These are phyloP conservation scores for Chrysoporthe austroafricana DNA, from an alignment of 2,329 filamentous ascomycete species.

Conservation along the genomic window DNA sequence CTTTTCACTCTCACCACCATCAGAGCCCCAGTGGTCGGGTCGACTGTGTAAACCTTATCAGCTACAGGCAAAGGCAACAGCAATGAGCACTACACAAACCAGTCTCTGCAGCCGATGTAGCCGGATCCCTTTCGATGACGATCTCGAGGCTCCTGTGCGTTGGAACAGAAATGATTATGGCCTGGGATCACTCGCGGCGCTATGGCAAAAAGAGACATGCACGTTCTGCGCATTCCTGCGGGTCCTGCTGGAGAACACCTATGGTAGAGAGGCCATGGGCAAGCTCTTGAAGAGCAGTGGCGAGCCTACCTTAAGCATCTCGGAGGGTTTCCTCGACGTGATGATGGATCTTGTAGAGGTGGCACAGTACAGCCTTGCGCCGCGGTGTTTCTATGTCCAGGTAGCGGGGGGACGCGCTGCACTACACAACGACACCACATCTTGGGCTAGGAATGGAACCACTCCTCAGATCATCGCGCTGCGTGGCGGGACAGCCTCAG, in stretches of 20 bases:
- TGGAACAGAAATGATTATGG: neutral
- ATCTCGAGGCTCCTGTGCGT: neutral
- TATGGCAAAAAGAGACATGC: neutral
- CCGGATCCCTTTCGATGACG: slow-evolving; percentile 1
- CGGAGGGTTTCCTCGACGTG: neutral
- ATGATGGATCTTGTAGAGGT: neutral
- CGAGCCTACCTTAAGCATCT: neutral
- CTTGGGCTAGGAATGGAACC: neutral
- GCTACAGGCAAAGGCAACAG: neutral
- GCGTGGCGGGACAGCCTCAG: neutral
- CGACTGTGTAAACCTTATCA: too few relatives aligned
- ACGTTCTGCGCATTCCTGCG: neutral
- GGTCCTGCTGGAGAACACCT: neutral
- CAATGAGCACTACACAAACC: neutral
- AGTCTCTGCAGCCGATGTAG: slow-evolving; percentile 1
- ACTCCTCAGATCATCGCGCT: slow-evolving; percentile 1
- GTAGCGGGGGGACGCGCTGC: neutral
- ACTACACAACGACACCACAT: neutral
- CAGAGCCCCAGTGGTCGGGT: too few relatives aligned
- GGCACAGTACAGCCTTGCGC: neutral
- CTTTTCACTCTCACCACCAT: too few relatives aligned
- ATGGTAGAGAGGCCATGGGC: neutral
- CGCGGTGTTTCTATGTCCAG: neutral
- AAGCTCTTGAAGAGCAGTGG: neutral
- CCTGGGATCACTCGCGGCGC: neutral